Evolutionary conservation across 192 early-diverging fungal species (phyloP).

Genomic region (Dispira parvispora): DNA sequence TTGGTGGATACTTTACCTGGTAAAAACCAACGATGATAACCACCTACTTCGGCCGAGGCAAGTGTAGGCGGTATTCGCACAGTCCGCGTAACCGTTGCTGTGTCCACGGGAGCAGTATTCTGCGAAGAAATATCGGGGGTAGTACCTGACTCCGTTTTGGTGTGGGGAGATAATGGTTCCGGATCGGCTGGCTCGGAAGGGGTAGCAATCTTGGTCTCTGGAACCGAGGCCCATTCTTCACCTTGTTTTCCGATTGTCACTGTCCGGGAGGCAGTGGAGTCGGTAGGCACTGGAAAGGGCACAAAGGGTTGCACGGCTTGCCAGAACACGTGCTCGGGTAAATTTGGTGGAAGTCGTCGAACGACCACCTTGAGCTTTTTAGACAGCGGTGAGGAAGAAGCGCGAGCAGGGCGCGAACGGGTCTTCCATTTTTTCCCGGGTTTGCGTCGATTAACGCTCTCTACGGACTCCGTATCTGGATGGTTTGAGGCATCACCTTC

Average conservation of each 20-base stretch:
- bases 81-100: background rate
- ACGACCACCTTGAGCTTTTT: constrained; percentile 47
- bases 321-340: constrained; percentile 54
- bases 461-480: too few relatives aligned
- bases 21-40: constrained; percentile 6
- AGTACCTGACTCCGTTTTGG: background rate
- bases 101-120: background rate
- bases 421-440: too few relatives aligned
- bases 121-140: too few relatives aligned
- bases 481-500: too few relatives aligned
- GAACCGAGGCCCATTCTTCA: background rate
- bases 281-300: background rate
- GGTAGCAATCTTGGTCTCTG: background rate
- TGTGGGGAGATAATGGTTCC: background rate
- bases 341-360: constrained; percentile 52
- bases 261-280: background rate
- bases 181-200: background rate
- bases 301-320: constrained; percentile 23
- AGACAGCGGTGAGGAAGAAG: too few relatives aligned
- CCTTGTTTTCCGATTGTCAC: background rate
- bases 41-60: background rate
- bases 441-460: too few relatives aligned
- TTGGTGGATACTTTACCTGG: constrained; percentile 9
- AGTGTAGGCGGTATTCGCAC: background rate
- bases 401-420: too few relatives aligned